phyloP scores from a whole-genome alignment of 2,329 filamentous ascomycete species.

The Dendryphion nanum region DNA sequence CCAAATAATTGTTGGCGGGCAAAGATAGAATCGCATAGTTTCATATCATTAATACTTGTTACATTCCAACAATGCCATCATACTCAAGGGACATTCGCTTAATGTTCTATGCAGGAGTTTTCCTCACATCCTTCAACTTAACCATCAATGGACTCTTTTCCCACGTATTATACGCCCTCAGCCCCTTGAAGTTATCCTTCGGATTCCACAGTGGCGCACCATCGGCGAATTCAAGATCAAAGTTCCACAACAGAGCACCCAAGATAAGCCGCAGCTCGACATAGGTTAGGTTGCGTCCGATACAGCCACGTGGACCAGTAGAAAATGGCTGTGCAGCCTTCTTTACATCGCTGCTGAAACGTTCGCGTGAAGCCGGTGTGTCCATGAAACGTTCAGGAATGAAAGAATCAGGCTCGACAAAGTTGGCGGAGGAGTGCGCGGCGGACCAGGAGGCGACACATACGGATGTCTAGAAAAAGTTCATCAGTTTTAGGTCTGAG shows the following conservation, averaged over 20 bases:
- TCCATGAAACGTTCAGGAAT: constrained; percentile 38
- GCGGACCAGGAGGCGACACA: constrained; percentile 27
- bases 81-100: no score
- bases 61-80: no score
- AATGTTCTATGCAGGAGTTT: constrained; percentile 12
- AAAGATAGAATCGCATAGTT: no score
- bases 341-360: constrained; percentile 21
- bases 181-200: constrained; percentile 23
- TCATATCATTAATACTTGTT: no score
- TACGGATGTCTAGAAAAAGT: constrained; percentile 26
- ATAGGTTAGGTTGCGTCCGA: constrained; percentile 35
- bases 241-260: constrained; percentile 33
- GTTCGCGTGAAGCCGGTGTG: constrained; percentile 11
- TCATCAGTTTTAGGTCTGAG: background rate
- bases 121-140: constrained; percentile 28
- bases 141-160: constrained; percentile 35
- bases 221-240: constrained; percentile 33
- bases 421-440: constrained; percentile 30
- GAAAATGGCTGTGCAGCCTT: constrained; percentile 33
- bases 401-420: constrained; percentile 30
- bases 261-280: constrained; percentile 33
- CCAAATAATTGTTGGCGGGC: no score
- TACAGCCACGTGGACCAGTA: constrained; percentile 29
- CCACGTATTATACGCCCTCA: constrained; percentile 33
- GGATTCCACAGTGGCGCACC: constrained; percentile 27